phyloP scores from a whole-genome alignment of 2,329 filamentous ascomycete genomes.

The Thelonectria rubi region DNA sequence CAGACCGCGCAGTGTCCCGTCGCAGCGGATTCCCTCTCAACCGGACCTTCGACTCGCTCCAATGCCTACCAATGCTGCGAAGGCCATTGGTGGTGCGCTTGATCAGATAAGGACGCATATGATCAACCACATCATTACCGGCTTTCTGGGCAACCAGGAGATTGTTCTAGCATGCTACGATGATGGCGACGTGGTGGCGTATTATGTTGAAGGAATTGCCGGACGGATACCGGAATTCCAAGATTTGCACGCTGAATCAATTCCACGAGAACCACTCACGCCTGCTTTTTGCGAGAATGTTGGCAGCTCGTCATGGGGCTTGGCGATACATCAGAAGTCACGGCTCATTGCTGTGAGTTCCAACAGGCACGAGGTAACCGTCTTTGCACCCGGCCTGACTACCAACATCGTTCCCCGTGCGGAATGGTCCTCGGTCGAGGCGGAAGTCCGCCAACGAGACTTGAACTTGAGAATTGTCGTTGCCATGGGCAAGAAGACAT shows the following conservation, averaged over 20 bases:
- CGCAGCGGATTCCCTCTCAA: slow-evolving; percentile 57
- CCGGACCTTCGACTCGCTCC: slow-evolving; percentile 63
- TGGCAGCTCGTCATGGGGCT: slow-evolving; percentile 83
- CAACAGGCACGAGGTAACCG: slow-evolving; percentile 68
- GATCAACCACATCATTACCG: slow-evolving; percentile 75
- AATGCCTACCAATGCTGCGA: slow-evolving; percentile 51
- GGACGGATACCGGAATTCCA: slow-evolving; percentile 51
- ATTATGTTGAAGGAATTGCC: slow-evolving; percentile 66
- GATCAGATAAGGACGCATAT: slow-evolving; percentile 63
- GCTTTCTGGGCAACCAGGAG: slow-evolving; percentile 75
- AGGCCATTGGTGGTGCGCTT: slow-evolving; percentile 60
- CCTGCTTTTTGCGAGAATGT: slow-evolving; percentile 82
- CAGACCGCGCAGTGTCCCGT: slow-evolving; percentile 55
- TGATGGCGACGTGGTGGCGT: slow-evolving; percentile 78
- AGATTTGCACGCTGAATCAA: slow-evolving; percentile 11
- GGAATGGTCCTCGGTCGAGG: slow-evolving; percentile 15
- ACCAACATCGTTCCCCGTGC: slow-evolving; percentile 15
- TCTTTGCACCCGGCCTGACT: slow-evolving; percentile 60
- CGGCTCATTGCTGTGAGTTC: slow-evolving; percentile 86
- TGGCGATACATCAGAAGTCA: slow-evolving; percentile 83
- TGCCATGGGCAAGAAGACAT: slow-evolving; percentile 48
- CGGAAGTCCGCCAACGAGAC: slow-evolving; percentile 51
- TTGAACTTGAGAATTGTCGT: slow-evolving; percentile 62
- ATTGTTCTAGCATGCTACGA: slow-evolving; percentile 74
- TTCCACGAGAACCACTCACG: slow-evolving; percentile 34